Conservation (phyloP, 192 early-diverging fungal species). For the Coemansia sp. region DNA sequence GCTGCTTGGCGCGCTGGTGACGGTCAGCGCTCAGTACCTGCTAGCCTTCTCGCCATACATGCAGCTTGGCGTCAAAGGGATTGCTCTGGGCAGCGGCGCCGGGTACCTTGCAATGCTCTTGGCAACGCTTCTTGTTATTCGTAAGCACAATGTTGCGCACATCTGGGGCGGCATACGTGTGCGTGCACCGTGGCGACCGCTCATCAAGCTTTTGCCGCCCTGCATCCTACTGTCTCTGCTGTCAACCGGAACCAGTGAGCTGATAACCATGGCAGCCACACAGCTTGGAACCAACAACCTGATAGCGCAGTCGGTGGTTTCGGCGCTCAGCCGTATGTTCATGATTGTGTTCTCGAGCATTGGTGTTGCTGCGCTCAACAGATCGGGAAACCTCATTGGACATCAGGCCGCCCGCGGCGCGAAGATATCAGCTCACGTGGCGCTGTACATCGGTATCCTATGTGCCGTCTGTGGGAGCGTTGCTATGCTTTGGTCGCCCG, state of each 20-base stretch:
- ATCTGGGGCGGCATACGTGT: slow-evolving; percentile 26
- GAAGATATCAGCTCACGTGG: slow-evolving; percentile 30
- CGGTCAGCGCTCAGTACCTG: slow-evolving; percentile 38
- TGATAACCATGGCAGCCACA: slow-evolving; percentile 74
- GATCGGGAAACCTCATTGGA: slow-evolving; percentile 78
- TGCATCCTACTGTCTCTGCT: slow-evolving; percentile 35
- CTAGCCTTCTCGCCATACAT: slow-evolving; percentile 49
- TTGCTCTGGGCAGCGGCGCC: slow-evolving; percentile 64
- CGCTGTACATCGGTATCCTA: slow-evolving; percentile 15
- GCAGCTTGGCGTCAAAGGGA: slow-evolving; percentile 65
- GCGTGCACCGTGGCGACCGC: slow-evolving; percentile 40
- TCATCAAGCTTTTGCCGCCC: slow-evolving; percentile 29
- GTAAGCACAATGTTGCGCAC: slow-evolving; percentile 17
- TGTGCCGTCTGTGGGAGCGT: slow-evolving; percentile 39
- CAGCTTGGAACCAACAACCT: slow-evolving; percentile 71
- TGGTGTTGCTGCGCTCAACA: slow-evolving; percentile 76
- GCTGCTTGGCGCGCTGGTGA: slow-evolving; percentile 32
- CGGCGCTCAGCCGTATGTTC: slow-evolving; percentile 68
- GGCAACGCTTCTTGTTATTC: slow-evolving; percentile 56
- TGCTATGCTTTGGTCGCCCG: slow-evolving; percentile 23
- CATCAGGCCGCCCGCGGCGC: slow-evolving; percentile 27
- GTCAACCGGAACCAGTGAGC: slow-evolving; percentile 60
- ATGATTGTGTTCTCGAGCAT: slow-evolving; percentile 71
- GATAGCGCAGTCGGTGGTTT: slow-evolving; percentile 75
- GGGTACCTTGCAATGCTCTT: slow-evolving; percentile 63